Percentiles rank a stretch among this genome's conserved stretches.
These are phyloP conservation scores for Sequoia sempervirens DNA, from an alignment of 75 land plant species.

Conservation along the genomic window DNA sequence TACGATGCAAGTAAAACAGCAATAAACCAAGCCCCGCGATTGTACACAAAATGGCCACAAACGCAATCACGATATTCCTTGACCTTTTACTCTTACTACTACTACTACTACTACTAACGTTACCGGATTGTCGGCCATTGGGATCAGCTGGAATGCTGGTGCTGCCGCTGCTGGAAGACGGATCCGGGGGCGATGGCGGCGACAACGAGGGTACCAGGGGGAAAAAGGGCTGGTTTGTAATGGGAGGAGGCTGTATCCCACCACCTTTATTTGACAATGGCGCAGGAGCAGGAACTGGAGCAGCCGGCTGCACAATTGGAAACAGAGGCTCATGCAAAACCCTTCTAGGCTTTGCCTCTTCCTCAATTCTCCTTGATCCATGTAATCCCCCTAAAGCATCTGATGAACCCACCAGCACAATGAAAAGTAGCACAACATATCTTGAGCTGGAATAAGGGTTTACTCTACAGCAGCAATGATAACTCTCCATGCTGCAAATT, in stretches of 20 bases:
- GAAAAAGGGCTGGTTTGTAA: constrained; percentile 1
- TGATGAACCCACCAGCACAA: constrained; percentile 1
- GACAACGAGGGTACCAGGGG: background rate
- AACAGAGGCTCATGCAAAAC: constrained; percentile 6
- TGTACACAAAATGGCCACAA: background rate
- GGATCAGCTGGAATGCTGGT: constrained; percentile 1
- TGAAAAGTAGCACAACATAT: background rate
- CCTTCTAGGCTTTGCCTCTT: background rate
- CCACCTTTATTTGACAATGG: background rate
- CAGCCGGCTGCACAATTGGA: constrained; percentile 1
- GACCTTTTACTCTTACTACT: background rate
- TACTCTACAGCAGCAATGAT: background rate
- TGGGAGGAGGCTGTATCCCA: background rate
- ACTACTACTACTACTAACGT: background rate
- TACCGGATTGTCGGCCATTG: background rate
- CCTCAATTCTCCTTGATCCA: constrained; percentile 3
- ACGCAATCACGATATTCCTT: constrained; percentile 1
- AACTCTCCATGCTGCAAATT: background rate
- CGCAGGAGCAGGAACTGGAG: background rate
- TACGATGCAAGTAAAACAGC: background rate
- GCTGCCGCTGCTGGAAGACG: background rate
- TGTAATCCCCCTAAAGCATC: background rate
- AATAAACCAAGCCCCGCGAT: background rate
- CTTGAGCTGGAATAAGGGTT: background rate
- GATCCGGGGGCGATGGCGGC: constrained; percentile 4